A percentile compares a stretch with the other conserved stretches of the same genome.
Conservation (phyloP, 306 rosid genomes). For the cucumber (Cucumis sativus) region DNA sequence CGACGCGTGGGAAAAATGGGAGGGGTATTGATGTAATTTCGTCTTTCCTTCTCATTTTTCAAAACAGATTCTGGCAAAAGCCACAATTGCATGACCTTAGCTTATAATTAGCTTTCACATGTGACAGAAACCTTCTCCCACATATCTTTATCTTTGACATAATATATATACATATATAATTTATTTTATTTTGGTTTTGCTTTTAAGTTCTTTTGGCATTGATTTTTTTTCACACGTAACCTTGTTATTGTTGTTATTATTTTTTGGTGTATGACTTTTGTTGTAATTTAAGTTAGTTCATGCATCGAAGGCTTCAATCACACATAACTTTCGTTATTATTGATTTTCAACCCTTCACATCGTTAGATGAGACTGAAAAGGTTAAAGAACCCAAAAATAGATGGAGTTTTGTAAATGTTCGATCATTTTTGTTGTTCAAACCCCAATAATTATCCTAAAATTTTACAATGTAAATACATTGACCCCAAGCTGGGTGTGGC, state of each 20-base stretch:
- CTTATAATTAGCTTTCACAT: background rate
- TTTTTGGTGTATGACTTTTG: background rate
- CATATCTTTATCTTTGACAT: background rate
- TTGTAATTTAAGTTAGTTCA: background rate
- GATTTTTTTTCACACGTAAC: background rate
- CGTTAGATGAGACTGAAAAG: background rate
- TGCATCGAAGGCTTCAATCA: background rate
- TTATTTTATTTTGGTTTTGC: background rate
- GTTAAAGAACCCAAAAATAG: background rate
- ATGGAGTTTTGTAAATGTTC: background rate
- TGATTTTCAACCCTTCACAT: background rate
- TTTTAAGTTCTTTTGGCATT: background rate
- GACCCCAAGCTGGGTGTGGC: background rate
- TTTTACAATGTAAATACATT: background rate
- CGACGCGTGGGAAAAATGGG: background rate
- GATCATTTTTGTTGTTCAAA: too few species aligned
- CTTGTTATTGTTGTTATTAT: too few species aligned
- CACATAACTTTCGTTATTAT: background rate
- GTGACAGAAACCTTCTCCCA: background rate
- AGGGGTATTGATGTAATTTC: background rate
- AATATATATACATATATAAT: too few species aligned
- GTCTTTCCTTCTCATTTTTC: background rate
- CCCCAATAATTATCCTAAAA: too few species aligned
- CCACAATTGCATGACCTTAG: background rate
- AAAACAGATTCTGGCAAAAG: slow-evolving; percentile 1